phyloP scores from a whole-genome alignment of 177 flowering plant genomes.

The Vitis hybrid region DNA sequence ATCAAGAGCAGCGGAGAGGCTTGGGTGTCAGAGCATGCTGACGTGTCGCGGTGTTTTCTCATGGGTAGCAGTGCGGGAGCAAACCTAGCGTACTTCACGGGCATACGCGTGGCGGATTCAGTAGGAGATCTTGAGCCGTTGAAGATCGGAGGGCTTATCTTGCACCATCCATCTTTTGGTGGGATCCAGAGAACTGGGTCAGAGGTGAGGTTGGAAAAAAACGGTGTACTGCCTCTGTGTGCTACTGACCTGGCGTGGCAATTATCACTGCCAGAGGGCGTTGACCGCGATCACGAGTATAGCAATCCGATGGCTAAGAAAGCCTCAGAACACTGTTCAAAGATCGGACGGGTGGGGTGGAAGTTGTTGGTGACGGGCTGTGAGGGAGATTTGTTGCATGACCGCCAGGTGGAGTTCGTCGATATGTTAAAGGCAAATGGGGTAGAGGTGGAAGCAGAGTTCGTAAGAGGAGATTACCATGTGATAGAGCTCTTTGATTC shows the following conservation, averaged over 20 bases:
- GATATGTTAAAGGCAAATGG: no score
- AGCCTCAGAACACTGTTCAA: no score
- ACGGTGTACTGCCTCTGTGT: conserved; percentile 4
- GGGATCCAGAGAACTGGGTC: conserved; percentile 14
- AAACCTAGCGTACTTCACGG: conserved; percentile 31
- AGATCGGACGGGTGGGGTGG: no score
- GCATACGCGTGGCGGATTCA: conserved; percentile 10
- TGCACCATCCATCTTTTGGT: conserved; percentile 25
- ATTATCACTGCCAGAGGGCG: conserved; percentile 14
- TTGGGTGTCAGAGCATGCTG: conserved; percentile 25
- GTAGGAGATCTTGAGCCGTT: conserved; percentile 24
- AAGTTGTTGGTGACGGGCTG: no score
- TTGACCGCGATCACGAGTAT: conserved; percentile 24
- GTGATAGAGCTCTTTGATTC: no score
- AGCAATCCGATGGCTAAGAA: conserved; percentile 15
- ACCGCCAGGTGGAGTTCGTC: no score
- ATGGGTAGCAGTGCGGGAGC: conserved; percentile 39
- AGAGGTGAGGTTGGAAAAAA: conserved; percentile 4
- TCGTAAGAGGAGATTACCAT: no score
- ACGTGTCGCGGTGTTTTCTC: conserved; percentile 24
- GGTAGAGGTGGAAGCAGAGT: no score
- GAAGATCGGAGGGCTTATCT: conserved; percentile 21
- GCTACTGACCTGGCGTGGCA: conserved; percentile 19
- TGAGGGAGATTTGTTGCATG: no score
- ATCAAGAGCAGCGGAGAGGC: conserved; percentile 13